Base-by-base conservation (phyloP, 2,329 filamentous ascomycete genomes). In the Colletotrichum liriopes region DNA sequence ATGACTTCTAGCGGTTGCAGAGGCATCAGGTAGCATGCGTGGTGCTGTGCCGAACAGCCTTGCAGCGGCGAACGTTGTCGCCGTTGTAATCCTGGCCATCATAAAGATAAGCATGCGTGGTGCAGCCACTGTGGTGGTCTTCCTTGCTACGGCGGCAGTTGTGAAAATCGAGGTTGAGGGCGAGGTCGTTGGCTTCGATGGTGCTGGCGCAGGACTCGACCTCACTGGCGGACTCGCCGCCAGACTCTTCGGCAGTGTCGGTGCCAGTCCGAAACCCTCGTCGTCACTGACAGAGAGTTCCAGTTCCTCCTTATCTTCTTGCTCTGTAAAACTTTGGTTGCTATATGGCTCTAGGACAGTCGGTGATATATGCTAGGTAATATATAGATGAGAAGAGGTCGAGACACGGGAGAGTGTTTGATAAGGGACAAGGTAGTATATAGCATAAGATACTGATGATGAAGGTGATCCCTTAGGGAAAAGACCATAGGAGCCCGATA, bases 31-130 rank as follows among this genome's bases (percentile, higher is more conserved):
- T 14, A 0, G 1, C 11, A n/a, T 45, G 64, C 20, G 23, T 18
- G 12, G 18, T 6, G 39, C 39, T 37, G 18, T 32, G 5, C 4
- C 20, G 18, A 6, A 14, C 59, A 5, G 47, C 49, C n/a, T 63
- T 60, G 39, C 65, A 68, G 18, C 52, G 59, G n/a, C 65, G 59
- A 49, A 55, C 6, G 32, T 16, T 14, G 51, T 16, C 8, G 12
- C 32, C 54, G 11, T 18, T 37, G 52, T 37, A 56, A 3, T 56
- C 32, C 32, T 39, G 54, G 32, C 54, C 39, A 29, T 63, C 49
- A 20, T 14, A 5, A 18, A 20, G 35, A 39, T 49, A 11, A 11
- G 35, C 26, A 29, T 8, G 29, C 6, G 26, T n/a, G 9, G 3
- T n/a, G 20, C 65, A 68, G n/a, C 61, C n/a, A 9, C 41, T 37